Evolutionary conservation across 1,284 basidiomycete species (phyloP), one percentile per base, ranked within the genome.

Genomic region (Apiotrichum montevideense): DNA sequence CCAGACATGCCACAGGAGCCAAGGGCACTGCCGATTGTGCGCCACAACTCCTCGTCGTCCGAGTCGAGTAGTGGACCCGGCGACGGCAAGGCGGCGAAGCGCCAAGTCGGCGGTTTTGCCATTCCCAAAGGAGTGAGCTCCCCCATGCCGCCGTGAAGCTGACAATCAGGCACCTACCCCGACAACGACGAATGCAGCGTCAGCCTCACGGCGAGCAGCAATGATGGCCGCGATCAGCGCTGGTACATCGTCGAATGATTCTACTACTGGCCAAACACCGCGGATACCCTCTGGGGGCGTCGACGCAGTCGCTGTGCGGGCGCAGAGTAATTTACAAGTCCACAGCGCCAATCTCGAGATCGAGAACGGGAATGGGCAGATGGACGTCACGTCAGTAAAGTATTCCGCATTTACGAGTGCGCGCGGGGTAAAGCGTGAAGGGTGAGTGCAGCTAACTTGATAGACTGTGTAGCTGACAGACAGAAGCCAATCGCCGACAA

Each of bases 341-440:
- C 60, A 56, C 6, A 41, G 49, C 7, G 54, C 48, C 6, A 60
- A 56, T 37, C 46, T 57, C 1, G 54, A 56, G 21, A 52, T 58
- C 4, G 57, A 57, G n/a, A 58, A 50, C 52, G 21, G 21, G 21
- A 43, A 14, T 3, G 56, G 45, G n/a, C 32, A 43, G 33, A 6
- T 35, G 14, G 33, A 34, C 4, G 14, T 15, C 32, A 35, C 49
- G 39, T 33, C 50, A 7, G n/a, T 35, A 3, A 34, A 43, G 14
- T 57, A 55, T 45, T 62, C 58, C 1, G 66, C 62, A 9, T 72
- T 73, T 35, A 41, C 61, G 8, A 74, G 71, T 55, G 70, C 72
- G 10, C 64, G 69, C 41, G 70, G 71, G 1, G 52, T 73, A 33
- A 73, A 74, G 51, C 52, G 59, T 34, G 57, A 62, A n/a, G 60